These are phyloP conservation scores for Leccinum solheimii DNA, from an alignment of 1,284 basidiomycete genomes.

Conservation along the genomic window DNA sequence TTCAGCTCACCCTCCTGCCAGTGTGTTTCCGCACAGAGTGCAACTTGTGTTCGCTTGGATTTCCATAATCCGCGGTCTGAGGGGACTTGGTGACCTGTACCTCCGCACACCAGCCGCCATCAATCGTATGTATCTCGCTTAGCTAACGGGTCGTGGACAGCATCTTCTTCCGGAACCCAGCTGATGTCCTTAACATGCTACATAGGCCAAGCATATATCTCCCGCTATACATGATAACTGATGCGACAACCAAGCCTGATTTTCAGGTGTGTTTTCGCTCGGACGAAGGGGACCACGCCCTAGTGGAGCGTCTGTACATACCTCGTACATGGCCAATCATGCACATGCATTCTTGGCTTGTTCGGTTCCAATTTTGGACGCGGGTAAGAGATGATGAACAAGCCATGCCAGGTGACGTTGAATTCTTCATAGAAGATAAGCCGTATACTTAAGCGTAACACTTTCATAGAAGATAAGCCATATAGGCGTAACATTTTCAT, in stretches of 20 bases:
- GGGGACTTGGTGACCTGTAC: neutral
- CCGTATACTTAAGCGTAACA: too few relatives aligned
- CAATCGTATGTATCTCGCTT: neutral
- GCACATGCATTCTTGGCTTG: neutral
- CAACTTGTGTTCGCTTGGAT: neutral
- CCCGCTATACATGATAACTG: neutral
- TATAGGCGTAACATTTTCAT: neutral
- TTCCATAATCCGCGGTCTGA: neutral
- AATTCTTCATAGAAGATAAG: neutral
- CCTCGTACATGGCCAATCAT: neutral
- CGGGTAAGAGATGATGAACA: neutral
- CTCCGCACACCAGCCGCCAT: neutral
- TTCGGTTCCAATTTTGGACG: neutral
- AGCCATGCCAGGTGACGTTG: neutral
- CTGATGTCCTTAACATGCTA: neutral
- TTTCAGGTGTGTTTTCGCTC: neutral
- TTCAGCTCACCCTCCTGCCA: neutral
- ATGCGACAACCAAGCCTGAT: neutral
- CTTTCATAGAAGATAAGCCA: neutral
- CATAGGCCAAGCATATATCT: neutral
- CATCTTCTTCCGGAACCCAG: neutral
- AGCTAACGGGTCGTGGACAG: neutral
- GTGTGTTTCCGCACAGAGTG: neutral
- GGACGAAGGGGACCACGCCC: neutral
- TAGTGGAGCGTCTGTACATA: neutral